Base-by-base conservation (phyloP, 371 early-diverging fungal genomes). In the Apophysomyces ossiformis region DNA sequence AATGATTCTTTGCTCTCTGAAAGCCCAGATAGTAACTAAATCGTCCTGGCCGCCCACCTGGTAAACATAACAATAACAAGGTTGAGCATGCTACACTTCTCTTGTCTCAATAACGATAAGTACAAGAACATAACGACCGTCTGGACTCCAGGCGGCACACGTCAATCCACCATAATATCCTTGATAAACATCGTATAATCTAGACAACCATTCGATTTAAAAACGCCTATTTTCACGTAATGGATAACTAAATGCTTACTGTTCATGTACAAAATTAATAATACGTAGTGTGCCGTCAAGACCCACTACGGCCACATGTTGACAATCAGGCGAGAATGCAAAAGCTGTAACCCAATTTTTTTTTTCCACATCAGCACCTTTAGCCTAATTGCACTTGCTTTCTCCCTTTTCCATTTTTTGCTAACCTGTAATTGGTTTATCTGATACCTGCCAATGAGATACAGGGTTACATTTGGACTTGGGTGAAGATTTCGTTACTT, bases 31-130 rank as follows among this genome's bases (percentile, higher is more conserved):
- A 2, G 95, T 92, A 12, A 99, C 88, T 9, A 96, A 73, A 74
- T 99, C 99, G 77, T 99, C 99, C 71, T 99, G 96, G 0, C 97
- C 95, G 9, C 99, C 94, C 0, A 90, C 86, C 86, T 84, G 68
- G 11, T n/a, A 9, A n/a, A 26, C n/a, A 39, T 1, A 41, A 2
- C 2, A 36, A 39, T 11, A 5, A 13, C 1, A 41, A 8, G 41
- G 5, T 11, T 41, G 4, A 41, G 41, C 32, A 41, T 41, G 41
- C 13, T 56, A 58, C 6, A 32, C 32, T 18, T 60, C 44, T 26
- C 61, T 61, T 18, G 4, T 26, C n/a, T 15, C 7, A 16, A 26
- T n/a, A 39, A 15, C 61, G 3, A 26, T 2, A 41, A 41, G 89
- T 74, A 93, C 94, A 61, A 97, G 80, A 21, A 99, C 82, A 73